Conservation (phyloP, 768 basidiomycete genomes). For the Kwoniella sp. region DNA sequence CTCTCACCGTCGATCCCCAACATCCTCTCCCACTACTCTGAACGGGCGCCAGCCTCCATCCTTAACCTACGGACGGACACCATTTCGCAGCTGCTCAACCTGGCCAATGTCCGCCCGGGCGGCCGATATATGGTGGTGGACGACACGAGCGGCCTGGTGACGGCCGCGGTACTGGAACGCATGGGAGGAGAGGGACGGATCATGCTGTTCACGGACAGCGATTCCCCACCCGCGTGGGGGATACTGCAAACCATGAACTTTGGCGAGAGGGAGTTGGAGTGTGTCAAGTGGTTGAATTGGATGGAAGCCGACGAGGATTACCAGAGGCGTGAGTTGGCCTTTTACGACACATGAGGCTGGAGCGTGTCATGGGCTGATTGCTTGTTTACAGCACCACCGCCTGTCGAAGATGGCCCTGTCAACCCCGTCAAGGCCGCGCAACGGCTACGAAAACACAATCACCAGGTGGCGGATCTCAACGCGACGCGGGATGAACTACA, state of each 20-base stretch:
- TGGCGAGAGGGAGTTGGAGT: conserved; percentile 56
- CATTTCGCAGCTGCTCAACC: conserved; percentile 77
- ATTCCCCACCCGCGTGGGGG: conserved; percentile 88
- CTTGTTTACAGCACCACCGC: conserved; percentile 26
- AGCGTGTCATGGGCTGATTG: background rate
- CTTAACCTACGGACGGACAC: conserved; percentile 82
- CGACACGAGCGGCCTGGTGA: conserved; percentile 82
- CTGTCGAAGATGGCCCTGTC: conserved; percentile 27
- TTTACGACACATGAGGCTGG: background rate
- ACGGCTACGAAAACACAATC: conserved; percentile 62
- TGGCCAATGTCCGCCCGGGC: conserved; percentile 77
- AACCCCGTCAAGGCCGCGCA: conserved; percentile 25
- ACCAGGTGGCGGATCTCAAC: conserved; percentile 60
- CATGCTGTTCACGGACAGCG: conserved; percentile 78
- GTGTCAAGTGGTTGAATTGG: conserved; percentile 67
- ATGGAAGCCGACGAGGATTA: conserved; percentile 77
- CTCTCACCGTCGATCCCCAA: conserved; percentile 83
- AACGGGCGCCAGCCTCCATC: conserved; percentile 67
- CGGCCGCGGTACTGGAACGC: conserved; percentile 76
- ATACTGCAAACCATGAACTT: conserved; percentile 84
- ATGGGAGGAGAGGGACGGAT: conserved; percentile 81
- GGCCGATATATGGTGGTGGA: conserved; percentile 86
- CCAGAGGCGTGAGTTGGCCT: conserved; percentile 43
- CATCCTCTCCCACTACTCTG: conserved; percentile 83
- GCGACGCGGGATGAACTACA: conserved; percentile 74